A percentile compares a stretch with the other conserved stretches of the same genome.
Conservation (phyloP, 1,284 basidiomycete species). For the Earliella scabrosa region DNA sequence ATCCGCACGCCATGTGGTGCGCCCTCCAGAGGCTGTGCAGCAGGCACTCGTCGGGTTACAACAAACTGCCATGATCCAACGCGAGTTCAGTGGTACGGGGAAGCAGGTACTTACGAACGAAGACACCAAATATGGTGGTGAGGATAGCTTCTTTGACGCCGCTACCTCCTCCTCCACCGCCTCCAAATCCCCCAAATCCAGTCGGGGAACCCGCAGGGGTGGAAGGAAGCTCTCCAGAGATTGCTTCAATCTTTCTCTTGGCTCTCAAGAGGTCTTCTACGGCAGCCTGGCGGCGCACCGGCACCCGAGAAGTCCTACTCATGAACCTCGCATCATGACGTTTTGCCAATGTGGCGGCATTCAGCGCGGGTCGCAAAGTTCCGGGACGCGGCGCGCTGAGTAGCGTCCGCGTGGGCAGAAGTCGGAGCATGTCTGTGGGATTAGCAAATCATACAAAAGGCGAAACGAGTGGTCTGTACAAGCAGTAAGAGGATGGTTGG, state of each 20-base stretch:
- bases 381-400: background rate
- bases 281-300: background rate
- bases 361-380: background rate
- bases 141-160: constrained; percentile 21
- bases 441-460: background rate
- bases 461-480: background rate
- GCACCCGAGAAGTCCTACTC: background rate
- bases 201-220: constrained; percentile 18
- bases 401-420: background rate
- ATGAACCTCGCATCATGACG: background rate
- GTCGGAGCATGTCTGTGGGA: background rate
- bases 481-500: background rate
- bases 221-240: constrained; percentile 22
- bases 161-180: constrained; percentile 17
- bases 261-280: constrained; percentile 6
- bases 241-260: constrained; percentile 16
- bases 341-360: background rate
- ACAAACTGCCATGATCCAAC: background rate
- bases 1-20: no score
- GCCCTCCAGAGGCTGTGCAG: no score
- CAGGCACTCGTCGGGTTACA: no score
- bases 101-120: constrained; percentile 12
- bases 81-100: background rate
- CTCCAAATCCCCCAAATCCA: constrained; percentile 17
- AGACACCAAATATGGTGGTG: constrained; percentile 21